A percentile compares a stretch with the other conserved stretches of the same genome.
Conservation (phyloP, 192 early-diverging fungal genomes). For the Piromyces finnis region DNA sequence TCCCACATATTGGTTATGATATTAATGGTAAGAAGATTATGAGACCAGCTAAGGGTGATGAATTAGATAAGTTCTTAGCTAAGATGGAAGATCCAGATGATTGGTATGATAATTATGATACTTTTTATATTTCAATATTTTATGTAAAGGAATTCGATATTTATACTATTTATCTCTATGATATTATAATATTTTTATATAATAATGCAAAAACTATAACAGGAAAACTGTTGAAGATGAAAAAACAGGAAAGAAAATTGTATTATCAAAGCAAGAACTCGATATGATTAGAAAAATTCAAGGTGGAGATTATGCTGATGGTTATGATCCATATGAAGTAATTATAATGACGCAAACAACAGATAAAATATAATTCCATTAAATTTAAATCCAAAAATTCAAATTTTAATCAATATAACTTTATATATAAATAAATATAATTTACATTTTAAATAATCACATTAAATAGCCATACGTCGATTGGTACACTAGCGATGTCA, state of each 20-base stretch:
- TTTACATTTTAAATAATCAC: no score
- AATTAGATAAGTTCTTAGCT: slow-evolving; percentile 81
- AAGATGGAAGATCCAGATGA: slow-evolving; percentile 84
- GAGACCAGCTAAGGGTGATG: slow-evolving; percentile 72
- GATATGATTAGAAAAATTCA: slow-evolving; percentile 84
- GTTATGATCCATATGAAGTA: slow-evolving; percentile 68
- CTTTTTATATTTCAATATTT: no score
- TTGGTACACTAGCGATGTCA: slow-evolving; percentile 78
- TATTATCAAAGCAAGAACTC: slow-evolving; percentile 73
- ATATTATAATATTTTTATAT: no score
- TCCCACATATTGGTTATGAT: slow-evolving; percentile 91
- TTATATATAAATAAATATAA: no score
- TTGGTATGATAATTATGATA: slow-evolving; percentile 30
- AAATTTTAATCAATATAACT: no score
- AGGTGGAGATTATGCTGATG: slow-evolving; percentile 61
- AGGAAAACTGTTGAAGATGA: slow-evolving; percentile 64
- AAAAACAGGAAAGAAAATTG: slow-evolving; percentile 60
- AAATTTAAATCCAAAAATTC: no score
- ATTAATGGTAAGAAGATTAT: slow-evolving; percentile 82
- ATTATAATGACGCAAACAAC: no score
- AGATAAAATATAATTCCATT: no score
- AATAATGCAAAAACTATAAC: background rate
- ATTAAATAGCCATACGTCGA: slow-evolving; percentile 59
- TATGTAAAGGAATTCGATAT: no score
- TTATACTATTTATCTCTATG: no score